These are phyloP conservation scores for Didymella sp. DNA, from an alignment of 2,329 filamentous ascomycete species.

Conservation along the genomic window DNA sequence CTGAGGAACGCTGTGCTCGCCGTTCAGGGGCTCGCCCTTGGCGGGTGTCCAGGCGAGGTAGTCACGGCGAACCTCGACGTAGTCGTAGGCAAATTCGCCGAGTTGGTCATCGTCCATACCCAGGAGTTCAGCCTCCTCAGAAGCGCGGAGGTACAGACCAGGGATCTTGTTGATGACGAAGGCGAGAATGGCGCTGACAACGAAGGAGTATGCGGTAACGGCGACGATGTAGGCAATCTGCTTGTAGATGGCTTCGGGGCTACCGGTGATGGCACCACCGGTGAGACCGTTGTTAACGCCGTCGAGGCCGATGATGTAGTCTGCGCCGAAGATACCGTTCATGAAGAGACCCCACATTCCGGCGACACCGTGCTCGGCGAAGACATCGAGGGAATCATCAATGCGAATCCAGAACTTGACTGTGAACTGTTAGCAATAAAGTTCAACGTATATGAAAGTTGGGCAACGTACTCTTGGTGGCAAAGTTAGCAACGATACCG, in stretches of 20 bases:
- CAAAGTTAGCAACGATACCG: slow-evolving; percentile 79
- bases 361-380: slow-evolving; percentile 86
- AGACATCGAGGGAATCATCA: slow-evolving; percentile 88
- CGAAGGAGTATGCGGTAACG: slow-evolving; percentile 71
- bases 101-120: slow-evolving; percentile 92
- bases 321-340: slow-evolving; percentile 78
- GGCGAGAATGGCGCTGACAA: slow-evolving; percentile 75
- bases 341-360: slow-evolving; percentile 81
- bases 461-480: slow-evolving; percentile 76
- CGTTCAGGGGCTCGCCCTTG: slow-evolving; percentile 67
- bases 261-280: slow-evolving; percentile 73
- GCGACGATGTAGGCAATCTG: slow-evolving; percentile 80
- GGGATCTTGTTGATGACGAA: slow-evolving; percentile 77
- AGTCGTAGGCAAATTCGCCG: slow-evolving; percentile 89
- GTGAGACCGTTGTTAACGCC: slow-evolving; percentile 71
- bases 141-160: slow-evolving; percentile 79
- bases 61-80: slow-evolving; percentile 86
- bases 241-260: slow-evolving; percentile 77
- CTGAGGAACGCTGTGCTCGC: slow-evolving; percentile 68
- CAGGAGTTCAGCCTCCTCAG: slow-evolving; percentile 81
- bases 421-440: slow-evolving; percentile 41
- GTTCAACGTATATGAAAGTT: not conserved
- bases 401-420: slow-evolving; percentile 78
- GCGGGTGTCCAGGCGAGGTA: slow-evolving; percentile 88
- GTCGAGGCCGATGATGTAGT: slow-evolving; percentile 77